These are phyloP conservation scores for Prunus padus DNA, from an alignment of 306 rosid species.

Conservation along the genomic window DNA sequence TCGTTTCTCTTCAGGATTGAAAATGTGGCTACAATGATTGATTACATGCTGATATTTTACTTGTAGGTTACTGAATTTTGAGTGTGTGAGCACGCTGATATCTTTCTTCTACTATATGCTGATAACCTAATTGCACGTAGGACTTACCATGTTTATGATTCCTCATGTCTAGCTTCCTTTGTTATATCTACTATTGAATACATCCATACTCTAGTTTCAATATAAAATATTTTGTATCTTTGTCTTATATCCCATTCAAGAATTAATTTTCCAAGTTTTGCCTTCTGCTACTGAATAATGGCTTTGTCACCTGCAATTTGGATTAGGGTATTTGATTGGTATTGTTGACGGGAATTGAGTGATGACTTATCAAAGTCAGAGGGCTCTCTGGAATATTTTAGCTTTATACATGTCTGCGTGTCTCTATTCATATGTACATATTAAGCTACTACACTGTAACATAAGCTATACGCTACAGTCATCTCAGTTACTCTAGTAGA, in stretches of 20 bases:
- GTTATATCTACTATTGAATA: neutral
- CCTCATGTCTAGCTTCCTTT: neutral
- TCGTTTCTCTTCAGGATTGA: constrained; percentile 22
- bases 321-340: neutral
- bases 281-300: neutral
- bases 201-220: neutral
- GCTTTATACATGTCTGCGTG: neutral
- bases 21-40: neutral
- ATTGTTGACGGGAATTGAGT: neutral
- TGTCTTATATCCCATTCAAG: neutral
- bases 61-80: neutral
- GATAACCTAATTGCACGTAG: neutral
- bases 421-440: neutral
- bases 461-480: neutral
- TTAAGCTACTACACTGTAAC: neutral
- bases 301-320: neutral
- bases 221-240: too few species aligned
- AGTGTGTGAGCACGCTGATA: neutral
- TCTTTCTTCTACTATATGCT: neutral
- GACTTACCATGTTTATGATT: neutral
- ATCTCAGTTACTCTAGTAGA: neutral
- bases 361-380: neutral
- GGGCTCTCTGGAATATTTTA: neutral
- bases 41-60: neutral
- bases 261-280: neutral